phyloP scores from a whole-genome alignment of 1,284 basidiomycete genomes.

The Irpex sp. region DNA sequence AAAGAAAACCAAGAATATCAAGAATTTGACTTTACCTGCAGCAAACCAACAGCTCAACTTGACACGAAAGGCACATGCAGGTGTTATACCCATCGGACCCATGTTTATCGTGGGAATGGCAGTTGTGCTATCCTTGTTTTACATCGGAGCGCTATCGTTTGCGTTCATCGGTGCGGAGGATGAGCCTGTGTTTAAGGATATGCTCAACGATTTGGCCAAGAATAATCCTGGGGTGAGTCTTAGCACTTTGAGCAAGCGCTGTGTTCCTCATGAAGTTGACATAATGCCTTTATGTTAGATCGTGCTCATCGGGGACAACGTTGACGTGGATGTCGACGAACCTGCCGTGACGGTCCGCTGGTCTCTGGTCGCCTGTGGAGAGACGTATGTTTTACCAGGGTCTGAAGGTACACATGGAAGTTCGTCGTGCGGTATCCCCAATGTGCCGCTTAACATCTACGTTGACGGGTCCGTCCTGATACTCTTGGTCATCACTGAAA shows the following conservation, averaged over 20 bases:
- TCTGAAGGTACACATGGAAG: slow-evolving; percentile 49
- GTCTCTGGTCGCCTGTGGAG: slow-evolving; percentile 54
- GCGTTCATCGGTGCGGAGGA: slow-evolving; percentile 47
- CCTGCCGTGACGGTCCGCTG: slow-evolving; percentile 53
- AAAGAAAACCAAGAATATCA: slow-evolving; percentile 6
- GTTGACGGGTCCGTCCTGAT: slow-evolving; percentile 43
- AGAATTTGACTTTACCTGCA: slow-evolving; percentile 6
- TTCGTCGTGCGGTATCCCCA: slow-evolving; percentile 43
- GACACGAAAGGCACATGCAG: slow-evolving; percentile 11
- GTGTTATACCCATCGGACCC: slow-evolving; percentile 37
- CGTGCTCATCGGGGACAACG: slow-evolving; percentile 50
- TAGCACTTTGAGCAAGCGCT: slow-evolving; percentile 10
- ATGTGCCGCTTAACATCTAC: slow-evolving; percentile 39
- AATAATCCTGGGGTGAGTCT: slow-evolving; percentile 41
- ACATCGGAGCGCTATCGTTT: slow-evolving; percentile 44
- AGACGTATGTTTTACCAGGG: slow-evolving; percentile 39
- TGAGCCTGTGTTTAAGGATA: slow-evolving; percentile 36
- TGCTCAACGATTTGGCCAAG: slow-evolving; percentile 38
- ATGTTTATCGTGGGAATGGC: slow-evolving; percentile 38
- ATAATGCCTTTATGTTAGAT: neutral
- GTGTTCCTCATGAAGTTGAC: too few relatives aligned
- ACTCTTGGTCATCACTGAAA: too few relatives aligned
- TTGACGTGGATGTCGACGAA: slow-evolving; percentile 57
- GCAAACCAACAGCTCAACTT: neutral
- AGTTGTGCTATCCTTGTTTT: slow-evolving; percentile 39